A percentile compares a stretch with the other conserved stretches of the same genome.
phyloP scores from a whole-genome alignment of 2,329 filamentous ascomycete genomes.

The Orbilia quercus region DNA sequence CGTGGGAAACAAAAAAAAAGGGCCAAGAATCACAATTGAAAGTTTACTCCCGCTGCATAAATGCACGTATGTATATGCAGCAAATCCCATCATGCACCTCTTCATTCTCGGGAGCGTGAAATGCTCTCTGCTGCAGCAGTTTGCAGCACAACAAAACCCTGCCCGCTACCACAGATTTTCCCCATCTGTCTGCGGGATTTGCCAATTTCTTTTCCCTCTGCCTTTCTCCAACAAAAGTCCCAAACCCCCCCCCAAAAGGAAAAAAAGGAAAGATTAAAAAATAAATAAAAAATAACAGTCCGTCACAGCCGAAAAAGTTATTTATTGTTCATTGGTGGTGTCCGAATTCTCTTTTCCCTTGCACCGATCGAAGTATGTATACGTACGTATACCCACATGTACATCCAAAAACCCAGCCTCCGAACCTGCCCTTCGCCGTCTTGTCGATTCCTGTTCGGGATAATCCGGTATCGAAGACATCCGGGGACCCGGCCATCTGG shows the following conservation, averaged over 20 bases:
- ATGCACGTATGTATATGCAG: conserved; percentile 7
- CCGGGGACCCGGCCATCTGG: conserved; percentile 53
- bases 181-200: conserved; percentile 20
- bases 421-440: not conserved
- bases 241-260: no score
- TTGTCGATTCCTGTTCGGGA: conserved; percentile 21
- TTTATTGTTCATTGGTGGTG: no score
- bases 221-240: no score
- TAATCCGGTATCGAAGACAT: conserved; percentile 45
- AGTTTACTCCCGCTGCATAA: conserved; percentile 14
- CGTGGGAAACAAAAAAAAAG: no score
- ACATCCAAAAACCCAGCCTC: conserved; percentile 24
- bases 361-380: no score
- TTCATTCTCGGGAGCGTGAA: not conserved
- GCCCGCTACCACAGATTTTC: not conserved
- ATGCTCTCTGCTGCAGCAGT: not conserved
- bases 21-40: no score
- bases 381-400: conserved; percentile 13
- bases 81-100: conserved; percentile 17
- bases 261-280: no score
- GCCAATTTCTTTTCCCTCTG: conserved; percentile 12
- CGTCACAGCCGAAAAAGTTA: conserved; percentile 5
- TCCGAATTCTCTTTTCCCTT: no score
- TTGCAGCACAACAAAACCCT: no score
- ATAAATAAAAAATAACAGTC: conserved; percentile 1